Evolutionary conservation across 2,329 filamentous ascomycete species (phyloP).

Genomic region (Keithomyces neogunnii): DNA sequence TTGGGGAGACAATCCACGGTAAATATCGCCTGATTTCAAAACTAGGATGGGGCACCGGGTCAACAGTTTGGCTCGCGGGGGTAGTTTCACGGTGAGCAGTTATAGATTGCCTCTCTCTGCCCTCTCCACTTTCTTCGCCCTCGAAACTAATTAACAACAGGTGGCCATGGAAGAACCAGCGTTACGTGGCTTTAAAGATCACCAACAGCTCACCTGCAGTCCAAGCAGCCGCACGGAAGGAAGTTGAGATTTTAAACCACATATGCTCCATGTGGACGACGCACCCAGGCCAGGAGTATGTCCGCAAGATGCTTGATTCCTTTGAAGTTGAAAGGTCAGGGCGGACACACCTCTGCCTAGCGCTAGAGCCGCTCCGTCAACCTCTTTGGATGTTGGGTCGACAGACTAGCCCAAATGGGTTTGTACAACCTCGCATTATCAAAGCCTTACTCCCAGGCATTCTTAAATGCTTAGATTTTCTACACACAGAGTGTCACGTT

Average conservation of each 20-base stretch:
- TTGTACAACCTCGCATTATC: conserved; percentile 14
- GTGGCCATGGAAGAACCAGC: conserved; percentile 16
- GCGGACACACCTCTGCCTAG: conserved; percentile 14
- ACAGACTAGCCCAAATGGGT: conserved; percentile 11
- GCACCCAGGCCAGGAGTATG: conserved; percentile 14
- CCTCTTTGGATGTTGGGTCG: conserved; percentile 18
- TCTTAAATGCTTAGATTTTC: conserved; percentile 29
- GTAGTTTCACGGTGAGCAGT: conserved; percentile 16
- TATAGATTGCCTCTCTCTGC: conserved; percentile 1
- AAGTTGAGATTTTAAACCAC: conserved; percentile 15
- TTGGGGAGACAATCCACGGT: conserved; percentile 22
- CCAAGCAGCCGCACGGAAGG: conserved; percentile 14
- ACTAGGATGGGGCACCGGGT: conserved; percentile 28
- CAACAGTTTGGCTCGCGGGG: conserved; percentile 30
- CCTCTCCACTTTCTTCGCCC: background rate
- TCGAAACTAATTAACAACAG: conserved; percentile 6
- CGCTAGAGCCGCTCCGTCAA: conserved; percentile 16
- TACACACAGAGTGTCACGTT: conserved; percentile 28
- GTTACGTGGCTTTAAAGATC: conserved; percentile 19
- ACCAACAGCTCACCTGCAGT: conserved; percentile 16
- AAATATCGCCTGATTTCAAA: conserved; percentile 29
- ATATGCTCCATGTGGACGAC: conserved; percentile 13
- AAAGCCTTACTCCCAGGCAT: conserved; percentile 23
- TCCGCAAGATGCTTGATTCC: conserved; percentile 15
- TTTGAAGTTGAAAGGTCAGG: conserved; percentile 14